These are phyloP conservation scores for Tetrahymena elliotti DNA, from an alignment of 73 alveolate species.

Conservation along the genomic window DNA sequence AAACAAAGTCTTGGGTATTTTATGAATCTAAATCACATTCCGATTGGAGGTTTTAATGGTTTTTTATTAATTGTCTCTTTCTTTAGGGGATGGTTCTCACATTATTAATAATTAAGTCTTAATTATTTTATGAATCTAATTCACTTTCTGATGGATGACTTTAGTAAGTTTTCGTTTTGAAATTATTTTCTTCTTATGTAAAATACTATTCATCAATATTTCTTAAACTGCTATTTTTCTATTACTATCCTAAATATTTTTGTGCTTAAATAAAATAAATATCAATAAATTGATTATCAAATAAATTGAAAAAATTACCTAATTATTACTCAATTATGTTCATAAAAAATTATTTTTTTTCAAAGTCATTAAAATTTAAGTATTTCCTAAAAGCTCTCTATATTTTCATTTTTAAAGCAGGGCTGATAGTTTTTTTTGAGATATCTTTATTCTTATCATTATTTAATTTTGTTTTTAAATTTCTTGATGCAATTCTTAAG, in stretches of 20 bases:
- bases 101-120: neutral
- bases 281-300: too few species aligned
- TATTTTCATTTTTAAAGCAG: neutral
- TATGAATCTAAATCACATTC: too few species aligned
- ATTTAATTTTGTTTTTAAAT: too few species aligned
- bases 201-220: too few species aligned
- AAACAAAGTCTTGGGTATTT: neutral
- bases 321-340: too few species aligned
- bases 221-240: too few species aligned
- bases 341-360: neutral
- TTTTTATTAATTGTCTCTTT: neutral
- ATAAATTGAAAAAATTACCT: neutral
- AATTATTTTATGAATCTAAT: too few species aligned
- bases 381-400: neutral
- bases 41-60: too few species aligned
- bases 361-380: neutral
- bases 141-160: neutral
- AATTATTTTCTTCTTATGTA: neutral
- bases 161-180: neutral
- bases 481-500: neutral
- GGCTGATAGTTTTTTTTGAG: neutral
- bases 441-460: too few species aligned
- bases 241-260: too few species aligned
- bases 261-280: too few species aligned
- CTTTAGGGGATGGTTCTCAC: neutral